Conservation (phyloP, 2,329 filamentous ascomycete genomes). For the Teratosphaeria epicoccoides region DNA sequence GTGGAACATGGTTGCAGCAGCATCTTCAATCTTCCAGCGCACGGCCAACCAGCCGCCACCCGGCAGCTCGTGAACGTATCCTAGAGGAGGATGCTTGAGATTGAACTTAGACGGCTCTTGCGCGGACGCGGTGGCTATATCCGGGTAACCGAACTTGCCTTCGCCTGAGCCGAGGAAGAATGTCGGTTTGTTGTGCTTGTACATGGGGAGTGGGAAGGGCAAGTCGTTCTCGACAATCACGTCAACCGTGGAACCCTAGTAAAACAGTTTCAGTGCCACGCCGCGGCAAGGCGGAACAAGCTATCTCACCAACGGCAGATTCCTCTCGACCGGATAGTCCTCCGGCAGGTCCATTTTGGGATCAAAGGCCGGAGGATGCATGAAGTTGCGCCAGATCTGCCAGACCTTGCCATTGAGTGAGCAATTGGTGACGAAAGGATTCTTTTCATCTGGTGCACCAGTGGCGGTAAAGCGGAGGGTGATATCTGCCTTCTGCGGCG, state of each 20-base stretch:
- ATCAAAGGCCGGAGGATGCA: neutral
- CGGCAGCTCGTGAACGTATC: neutral
- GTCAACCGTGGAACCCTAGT: neutral
- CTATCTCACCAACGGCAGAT: neutral
- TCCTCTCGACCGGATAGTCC: neutral
- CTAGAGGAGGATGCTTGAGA: neutral
- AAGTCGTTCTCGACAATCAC: neutral
- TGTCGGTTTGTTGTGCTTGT: neutral
- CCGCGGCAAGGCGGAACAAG: neutral
- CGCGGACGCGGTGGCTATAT: neutral
- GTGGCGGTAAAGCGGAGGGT: neutral
- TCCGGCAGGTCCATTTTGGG: neutral
- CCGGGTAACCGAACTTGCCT: neutral
- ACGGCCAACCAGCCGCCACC: neutral
- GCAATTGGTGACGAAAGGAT: neutral
- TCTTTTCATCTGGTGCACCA: neutral
- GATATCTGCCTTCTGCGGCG: neutral
- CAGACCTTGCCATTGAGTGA: neutral
- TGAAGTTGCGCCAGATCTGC: neutral
- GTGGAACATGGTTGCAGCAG: neutral
- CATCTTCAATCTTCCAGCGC: neutral
- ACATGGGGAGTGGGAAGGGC: neutral
- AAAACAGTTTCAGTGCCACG: neutral
- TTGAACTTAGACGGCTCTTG: neutral
- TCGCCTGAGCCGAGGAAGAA: neutral